A percentile compares a stretch with the other conserved stretches of the same genome.
Conservation (phyloP, 768 basidiomycete genomes). For the Strobilomyces confusus region DNA sequence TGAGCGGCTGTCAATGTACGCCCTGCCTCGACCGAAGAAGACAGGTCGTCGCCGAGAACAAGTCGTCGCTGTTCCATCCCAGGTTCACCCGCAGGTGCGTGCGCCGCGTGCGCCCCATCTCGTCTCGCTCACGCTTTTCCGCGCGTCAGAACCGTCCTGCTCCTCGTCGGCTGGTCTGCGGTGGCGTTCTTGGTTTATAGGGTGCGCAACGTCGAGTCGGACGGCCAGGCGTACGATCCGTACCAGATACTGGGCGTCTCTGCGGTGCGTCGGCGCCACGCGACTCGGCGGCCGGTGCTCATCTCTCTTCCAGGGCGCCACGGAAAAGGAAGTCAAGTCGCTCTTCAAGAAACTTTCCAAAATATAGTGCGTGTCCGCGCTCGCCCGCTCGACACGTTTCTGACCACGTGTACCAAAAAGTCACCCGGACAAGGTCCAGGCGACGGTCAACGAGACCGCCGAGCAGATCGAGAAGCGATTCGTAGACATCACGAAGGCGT, state of each 20-base stretch:
- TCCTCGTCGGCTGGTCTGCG: slow-evolving; percentile 69
- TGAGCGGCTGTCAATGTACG: slow-evolving; percentile 55
- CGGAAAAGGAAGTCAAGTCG: slow-evolving; percentile 92
- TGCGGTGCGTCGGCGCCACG: slow-evolving; percentile 31
- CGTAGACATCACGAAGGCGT: slow-evolving; percentile 94
- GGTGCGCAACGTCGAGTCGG: slow-evolving; percentile 49
- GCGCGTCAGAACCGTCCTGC: slow-evolving; percentile 49
- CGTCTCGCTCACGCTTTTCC: not conserved
- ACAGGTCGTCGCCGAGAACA: slow-evolving; percentile 38
- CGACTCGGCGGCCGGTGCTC: not conserved
- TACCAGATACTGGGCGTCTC: slow-evolving; percentile 88
- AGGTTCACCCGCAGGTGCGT: slow-evolving; percentile 51
- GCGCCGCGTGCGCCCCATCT: not conserved
- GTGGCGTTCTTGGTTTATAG: slow-evolving; percentile 68
- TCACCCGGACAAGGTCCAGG: slow-evolving; percentile 95
- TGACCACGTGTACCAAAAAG: slow-evolving; percentile 37
- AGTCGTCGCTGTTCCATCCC: slow-evolving; percentile 46
- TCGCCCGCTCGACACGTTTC: not conserved
- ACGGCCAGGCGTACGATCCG: slow-evolving; percentile 83
- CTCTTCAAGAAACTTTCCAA: slow-evolving; percentile 91
- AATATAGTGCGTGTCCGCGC: slow-evolving; percentile 56
- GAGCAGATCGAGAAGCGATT: slow-evolving; percentile 85
- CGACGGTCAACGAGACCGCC: slow-evolving; percentile 75
- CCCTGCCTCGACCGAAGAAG: slow-evolving; percentile 56
- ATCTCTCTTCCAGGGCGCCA: slow-evolving; percentile 42